Conservation (phyloP, 495 filamentous ascomycete genomes). For the Staphylotrichum tortipilum region DNA sequence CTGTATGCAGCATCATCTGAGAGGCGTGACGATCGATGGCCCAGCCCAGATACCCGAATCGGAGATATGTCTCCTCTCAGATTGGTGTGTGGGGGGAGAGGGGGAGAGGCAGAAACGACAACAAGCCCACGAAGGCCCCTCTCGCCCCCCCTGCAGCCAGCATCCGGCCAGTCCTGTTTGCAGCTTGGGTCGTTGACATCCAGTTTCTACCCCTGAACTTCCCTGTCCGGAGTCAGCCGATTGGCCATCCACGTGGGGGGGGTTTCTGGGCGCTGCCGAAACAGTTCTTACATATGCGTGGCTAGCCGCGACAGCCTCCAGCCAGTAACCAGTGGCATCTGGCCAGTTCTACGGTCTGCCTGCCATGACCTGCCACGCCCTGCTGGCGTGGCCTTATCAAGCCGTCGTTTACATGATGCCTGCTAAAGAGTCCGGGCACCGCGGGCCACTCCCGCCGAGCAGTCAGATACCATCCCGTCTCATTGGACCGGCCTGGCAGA, state of each 20-base stretch:
- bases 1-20: conserved; percentile 8
- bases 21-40: neutral
- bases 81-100: conserved; percentile 1
- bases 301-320: conserved; percentile 10
- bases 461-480: neutral
- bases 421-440: neutral
- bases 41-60: conserved; percentile 10
- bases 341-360: too few relatives aligned
- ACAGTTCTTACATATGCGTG: conserved; percentile 6
- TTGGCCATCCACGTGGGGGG: conserved; percentile 11
- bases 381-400: neutral
- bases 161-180: conserved; percentile 10
- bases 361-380: too few relatives aligned
- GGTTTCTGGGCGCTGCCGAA: conserved; percentile 1
- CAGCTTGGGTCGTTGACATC: neutral
- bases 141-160: neutral
- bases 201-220: neutral
- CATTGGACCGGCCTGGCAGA: neutral
- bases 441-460: neutral
- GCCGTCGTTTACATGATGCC: neutral
- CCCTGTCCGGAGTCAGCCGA: neutral
- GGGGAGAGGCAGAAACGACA: neutral
- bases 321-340: neutral
- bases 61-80: neutral
- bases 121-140: neutral